Base-by-base conservation (phyloP, 1,284 basidiomycete species). In the Malassezia sympodialis region DNA sequence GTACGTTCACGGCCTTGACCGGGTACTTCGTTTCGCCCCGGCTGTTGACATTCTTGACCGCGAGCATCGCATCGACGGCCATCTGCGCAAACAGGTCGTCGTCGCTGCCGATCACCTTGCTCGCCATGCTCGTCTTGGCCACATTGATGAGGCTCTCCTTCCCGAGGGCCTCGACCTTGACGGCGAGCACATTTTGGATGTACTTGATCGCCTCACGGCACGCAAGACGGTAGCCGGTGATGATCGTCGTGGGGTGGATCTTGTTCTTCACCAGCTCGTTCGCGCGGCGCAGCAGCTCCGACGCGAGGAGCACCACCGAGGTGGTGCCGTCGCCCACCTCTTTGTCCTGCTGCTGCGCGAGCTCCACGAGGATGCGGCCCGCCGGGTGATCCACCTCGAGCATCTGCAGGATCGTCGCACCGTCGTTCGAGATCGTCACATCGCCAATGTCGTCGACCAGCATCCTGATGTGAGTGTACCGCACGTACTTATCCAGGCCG, bases 291-390 rank as follows among this genome's bases (percentile, higher is more conserved):
- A 98, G 80, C 35, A 98, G 83, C 76, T 98, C 93, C 15, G 94
- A 90, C 45, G 93, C 90, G 68, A 99, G 84, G 67, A 99, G 88
- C 42, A 99, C 94, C 41, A 99, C 94, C 11, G 91, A 96, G 1
- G 94, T 99, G 8, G 94, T 99, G 12, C 94, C 94, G 78, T 99
- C 94, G 42, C 94, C 94, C 28, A 99, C 94, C 78, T 99, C 94
- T 76, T 93, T 96, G 77, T 99, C 94, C 77, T 98, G 93, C 76
- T 98, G 96, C 78, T 96, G 90, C 1, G 94, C 91, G 41, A 99
- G 84, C 76, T 96, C 91, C 49, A 98, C 93, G 63, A 99, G 88
- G 61, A 98, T 93, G 60, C 89, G 84, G 30, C 79, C 90, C 6
- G 93, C 90, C 40, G 93, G 90, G 74, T 96, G 90, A 66, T 91